phyloP scores from a whole-genome alignment of 768 basidiomycete genomes.

The Rhizopogon sp. region DNA sequence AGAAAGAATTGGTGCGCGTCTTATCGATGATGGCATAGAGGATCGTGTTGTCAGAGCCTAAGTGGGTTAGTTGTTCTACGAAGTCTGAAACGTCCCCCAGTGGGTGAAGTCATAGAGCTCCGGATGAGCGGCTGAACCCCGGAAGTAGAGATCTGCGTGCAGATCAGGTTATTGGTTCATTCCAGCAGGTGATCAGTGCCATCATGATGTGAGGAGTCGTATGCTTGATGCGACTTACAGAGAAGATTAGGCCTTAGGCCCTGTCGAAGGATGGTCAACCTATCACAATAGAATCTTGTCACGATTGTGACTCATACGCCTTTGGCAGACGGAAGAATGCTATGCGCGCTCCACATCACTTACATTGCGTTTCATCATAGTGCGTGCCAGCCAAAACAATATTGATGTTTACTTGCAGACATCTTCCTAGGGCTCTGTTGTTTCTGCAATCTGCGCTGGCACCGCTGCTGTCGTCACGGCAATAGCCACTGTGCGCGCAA shows the following conservation, averaged over 20 bases:
- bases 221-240: background rate
- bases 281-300: too few species aligned
- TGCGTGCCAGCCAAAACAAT: background rate
- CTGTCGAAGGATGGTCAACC: too few species aligned
- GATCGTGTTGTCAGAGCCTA: slow-evolving; percentile 30
- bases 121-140: slow-evolving; percentile 28
- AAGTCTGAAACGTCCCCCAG: slow-evolving; percentile 39
- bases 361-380: slow-evolving; percentile 20
- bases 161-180: slow-evolving; percentile 32
- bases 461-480: slow-evolving; percentile 57
- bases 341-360: too few species aligned
- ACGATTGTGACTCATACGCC: too few species aligned
- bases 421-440: slow-evolving; percentile 44
- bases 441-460: slow-evolving; percentile 59
- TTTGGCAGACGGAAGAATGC: too few species aligned
- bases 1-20: slow-evolving; percentile 16
- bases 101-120: slow-evolving; percentile 45
- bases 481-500: slow-evolving; percentile 50
- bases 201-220: background rate
- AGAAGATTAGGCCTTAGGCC: too few species aligned
- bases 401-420: background rate
- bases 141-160: slow-evolving; percentile 33
- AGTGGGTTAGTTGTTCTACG: slow-evolving; percentile 29
- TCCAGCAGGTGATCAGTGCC: background rate
- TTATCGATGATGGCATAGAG: slow-evolving; percentile 56